phyloP scores from a whole-genome alignment of 805 yeast genomes.

The Metschnikowia reukaufii region DNA sequence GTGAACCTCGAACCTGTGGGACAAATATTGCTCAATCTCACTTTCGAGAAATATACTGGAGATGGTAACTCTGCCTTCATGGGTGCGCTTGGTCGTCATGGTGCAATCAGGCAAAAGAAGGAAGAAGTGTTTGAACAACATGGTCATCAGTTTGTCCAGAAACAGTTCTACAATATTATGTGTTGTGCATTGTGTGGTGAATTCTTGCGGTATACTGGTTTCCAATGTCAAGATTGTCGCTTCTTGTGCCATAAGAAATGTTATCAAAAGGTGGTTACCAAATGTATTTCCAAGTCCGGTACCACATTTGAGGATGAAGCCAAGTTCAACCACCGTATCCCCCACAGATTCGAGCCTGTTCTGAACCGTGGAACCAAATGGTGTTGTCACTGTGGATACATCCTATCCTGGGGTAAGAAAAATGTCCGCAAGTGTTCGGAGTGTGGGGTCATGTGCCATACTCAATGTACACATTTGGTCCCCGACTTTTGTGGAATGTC shows the following conservation, averaged over 20 bases:
- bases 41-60: slow-evolving; percentile 65
- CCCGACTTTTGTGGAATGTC: slow-evolving; percentile 99
- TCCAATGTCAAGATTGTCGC: slow-evolving; percentile 81
- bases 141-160: slow-evolving; percentile 96
- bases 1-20: slow-evolving; percentile 93
- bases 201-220: slow-evolving; percentile 83
- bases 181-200: slow-evolving; percentile 97
- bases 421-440: slow-evolving; percentile 89
- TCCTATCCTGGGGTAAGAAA: slow-evolving; percentile 92
- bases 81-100: slow-evolving; percentile 75
- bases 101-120: slow-evolving; percentile 94
- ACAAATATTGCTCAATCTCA: slow-evolving; percentile 72
- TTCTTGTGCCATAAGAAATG: slow-evolving; percentile 81
- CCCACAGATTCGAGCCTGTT: slow-evolving; percentile 92
- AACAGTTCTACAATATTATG: slow-evolving; percentile 94
- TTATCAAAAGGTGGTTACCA: slow-evolving; percentile 76
- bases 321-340: slow-evolving; percentile 91
- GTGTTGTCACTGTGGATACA: slow-evolving; percentile 99
- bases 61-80: slow-evolving; percentile 38
- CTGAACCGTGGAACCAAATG: slow-evolving; percentile 95
- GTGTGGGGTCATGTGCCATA: slow-evolving; percentile 94
- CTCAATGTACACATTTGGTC: slow-evolving; percentile 87
- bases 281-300: slow-evolving; percentile 77
- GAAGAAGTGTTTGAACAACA: slow-evolving; percentile 90
- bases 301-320: slow-evolving; percentile 72